These are phyloP conservation scores for Microcyclosporella mali DNA, from an alignment of 2,329 filamentous ascomycete genomes.

Conservation along the genomic window DNA sequence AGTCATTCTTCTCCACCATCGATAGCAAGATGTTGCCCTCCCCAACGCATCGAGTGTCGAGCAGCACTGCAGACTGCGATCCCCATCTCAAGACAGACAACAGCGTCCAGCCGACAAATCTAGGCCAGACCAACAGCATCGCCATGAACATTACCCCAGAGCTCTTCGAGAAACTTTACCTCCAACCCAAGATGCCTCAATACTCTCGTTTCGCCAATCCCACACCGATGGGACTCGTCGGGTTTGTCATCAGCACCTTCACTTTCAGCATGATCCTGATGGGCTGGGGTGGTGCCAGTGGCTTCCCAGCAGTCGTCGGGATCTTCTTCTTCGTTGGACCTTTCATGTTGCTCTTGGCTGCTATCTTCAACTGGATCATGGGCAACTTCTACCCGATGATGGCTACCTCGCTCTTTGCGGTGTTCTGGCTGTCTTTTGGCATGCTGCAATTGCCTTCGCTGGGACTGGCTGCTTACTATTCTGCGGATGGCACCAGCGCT, in stretches of 20 bases:
- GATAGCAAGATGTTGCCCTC: not conserved
- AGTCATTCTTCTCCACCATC: not conserved
- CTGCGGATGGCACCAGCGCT: slow-evolving; percentile 34
- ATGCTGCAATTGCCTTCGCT: slow-evolving; percentile 47
- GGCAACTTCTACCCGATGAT: slow-evolving; percentile 43
- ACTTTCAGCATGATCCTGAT: slow-evolving; percentile 38
- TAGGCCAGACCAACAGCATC: slow-evolving; percentile 1
- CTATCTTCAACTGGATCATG: slow-evolving; percentile 51
- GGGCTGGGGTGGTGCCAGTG: slow-evolving; percentile 36
- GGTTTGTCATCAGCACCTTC: slow-evolving; percentile 38
- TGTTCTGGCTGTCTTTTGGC: slow-evolving; percentile 51
- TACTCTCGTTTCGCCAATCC: slow-evolving; percentile 26
- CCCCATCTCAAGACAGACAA: slow-evolving; percentile 4
- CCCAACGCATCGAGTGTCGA: slow-evolving; percentile 1
- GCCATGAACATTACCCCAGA: slow-evolving; percentile 25
- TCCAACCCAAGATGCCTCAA: slow-evolving; percentile 26
- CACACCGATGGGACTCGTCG: slow-evolving; percentile 26
- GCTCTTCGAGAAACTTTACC: slow-evolving; percentile 29
- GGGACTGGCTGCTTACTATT: slow-evolving; percentile 41
- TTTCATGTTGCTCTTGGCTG: slow-evolving; percentile 42
- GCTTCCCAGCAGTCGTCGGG: slow-evolving; percentile 33
- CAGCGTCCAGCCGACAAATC: slow-evolving; percentile 1
- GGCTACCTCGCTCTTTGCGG: slow-evolving; percentile 43
- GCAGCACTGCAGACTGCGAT: slow-evolving; percentile 4
- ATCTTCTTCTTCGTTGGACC: slow-evolving; percentile 44